phyloP scores from a whole-genome alignment of 371 early-diverging fungal species.

The Funneliformis caledonium region DNA sequence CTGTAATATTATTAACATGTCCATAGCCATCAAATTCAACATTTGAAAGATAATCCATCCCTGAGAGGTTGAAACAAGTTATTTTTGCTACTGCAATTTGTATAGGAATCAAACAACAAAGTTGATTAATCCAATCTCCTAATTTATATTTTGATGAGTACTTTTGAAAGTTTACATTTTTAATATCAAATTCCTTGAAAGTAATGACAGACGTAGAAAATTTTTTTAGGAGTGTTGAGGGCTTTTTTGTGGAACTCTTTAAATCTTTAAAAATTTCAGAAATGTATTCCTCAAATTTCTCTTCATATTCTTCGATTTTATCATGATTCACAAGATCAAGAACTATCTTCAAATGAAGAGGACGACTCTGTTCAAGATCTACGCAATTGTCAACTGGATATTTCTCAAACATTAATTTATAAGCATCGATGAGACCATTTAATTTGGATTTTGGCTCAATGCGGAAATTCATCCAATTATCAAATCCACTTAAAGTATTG shows the following conservation, averaged over 20 bases:
- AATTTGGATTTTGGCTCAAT: conserved; percentile 4
- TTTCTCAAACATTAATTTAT: conserved; percentile 23
- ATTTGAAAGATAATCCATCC: conserved; percentile 2
- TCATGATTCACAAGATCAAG: background rate
- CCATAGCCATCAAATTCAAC: conserved; percentile 3
- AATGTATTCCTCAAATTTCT: conserved; percentile 10
- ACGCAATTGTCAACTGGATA: conserved; percentile 5
- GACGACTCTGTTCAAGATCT: background rate
- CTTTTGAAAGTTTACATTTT: background rate
- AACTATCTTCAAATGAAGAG: background rate
- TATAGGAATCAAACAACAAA: conserved; percentile 28
- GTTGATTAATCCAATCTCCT: background rate
- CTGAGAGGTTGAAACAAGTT: conserved; percentile 21
- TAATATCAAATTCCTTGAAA: background rate
- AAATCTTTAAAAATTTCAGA: background rate
- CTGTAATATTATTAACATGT: background rate
- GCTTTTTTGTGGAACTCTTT: conserved; percentile 4
- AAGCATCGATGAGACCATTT: conserved; percentile 20
- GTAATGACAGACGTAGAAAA: background rate
- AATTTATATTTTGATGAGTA: background rate
- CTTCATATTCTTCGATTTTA: background rate
- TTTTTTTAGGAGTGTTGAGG: background rate
- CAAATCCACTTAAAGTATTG: background rate
- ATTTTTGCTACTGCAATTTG: conserved; percentile 21
- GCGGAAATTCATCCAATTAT: background rate